Conservation (phyloP, 2,329 filamentous ascomycete species). For the Nemania serpens region DNA sequence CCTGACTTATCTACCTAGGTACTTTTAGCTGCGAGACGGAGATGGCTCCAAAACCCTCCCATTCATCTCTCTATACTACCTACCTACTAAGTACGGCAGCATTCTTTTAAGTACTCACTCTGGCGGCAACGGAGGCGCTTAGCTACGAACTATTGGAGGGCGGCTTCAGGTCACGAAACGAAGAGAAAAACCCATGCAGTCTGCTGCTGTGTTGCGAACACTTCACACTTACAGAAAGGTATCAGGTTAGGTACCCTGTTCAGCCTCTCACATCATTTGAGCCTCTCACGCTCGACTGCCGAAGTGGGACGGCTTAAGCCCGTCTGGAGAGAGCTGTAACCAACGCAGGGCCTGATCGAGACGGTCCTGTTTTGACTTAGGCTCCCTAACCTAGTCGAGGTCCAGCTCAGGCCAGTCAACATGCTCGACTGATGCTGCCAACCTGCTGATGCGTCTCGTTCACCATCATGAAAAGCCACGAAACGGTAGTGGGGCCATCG, state of each 20-base stretch:
- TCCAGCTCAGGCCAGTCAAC: constrained; percentile 1
- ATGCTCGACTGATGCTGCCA: too few relatives aligned
- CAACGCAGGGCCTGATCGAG: constrained; percentile 31
- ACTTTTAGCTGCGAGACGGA: too few relatives aligned
- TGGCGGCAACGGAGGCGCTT: constrained; percentile 16
- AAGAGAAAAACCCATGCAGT: too few relatives aligned
- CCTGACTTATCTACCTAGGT: too few relatives aligned
- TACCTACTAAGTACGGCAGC: too few relatives aligned
- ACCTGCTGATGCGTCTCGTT: too few relatives aligned
- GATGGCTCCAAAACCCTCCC: too few relatives aligned
- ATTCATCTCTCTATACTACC: too few relatives aligned
- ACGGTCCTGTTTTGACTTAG: constrained; percentile 29
- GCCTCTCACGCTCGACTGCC: constrained; percentile 16
- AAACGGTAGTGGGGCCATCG: constrained; percentile 22
- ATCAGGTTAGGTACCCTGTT: not conserved
- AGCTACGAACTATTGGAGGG: not conserved
- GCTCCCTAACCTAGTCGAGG: not conserved
- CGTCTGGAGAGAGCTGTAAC: constrained; percentile 32
- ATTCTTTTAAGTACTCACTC: too few relatives aligned
- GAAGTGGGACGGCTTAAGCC: constrained; percentile 13
- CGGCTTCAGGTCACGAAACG: not conserved
- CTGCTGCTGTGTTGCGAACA: too few relatives aligned
- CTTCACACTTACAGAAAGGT: too few relatives aligned
- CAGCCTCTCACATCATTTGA: constrained; percentile 21
- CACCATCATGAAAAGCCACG: constrained; percentile 17